A percentile compares a stretch with the other conserved stretches of the same genome.
Conservation (phyloP, 192 early-diverging fungal species). For the Umbelopsis sp. region DNA sequence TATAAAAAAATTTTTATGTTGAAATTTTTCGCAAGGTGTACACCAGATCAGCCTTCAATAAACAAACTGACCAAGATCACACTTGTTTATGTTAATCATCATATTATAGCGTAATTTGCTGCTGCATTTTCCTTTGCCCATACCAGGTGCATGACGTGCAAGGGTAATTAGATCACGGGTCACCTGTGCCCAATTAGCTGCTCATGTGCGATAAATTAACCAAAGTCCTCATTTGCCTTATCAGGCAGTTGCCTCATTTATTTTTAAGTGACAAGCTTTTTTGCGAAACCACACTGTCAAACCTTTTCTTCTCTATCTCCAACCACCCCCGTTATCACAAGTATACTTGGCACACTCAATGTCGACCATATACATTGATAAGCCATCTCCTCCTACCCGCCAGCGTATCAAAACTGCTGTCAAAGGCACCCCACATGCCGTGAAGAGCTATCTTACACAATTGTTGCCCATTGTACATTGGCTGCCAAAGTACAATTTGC, state of each 20-base stretch:
- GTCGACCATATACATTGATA: constrained; percentile 12
- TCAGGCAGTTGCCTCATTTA: neutral
- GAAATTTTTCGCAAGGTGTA: neutral
- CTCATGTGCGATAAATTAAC: constrained; percentile 3
- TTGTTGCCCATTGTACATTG: constrained; percentile 55
- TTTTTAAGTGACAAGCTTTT: neutral
- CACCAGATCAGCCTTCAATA: too few species aligned
- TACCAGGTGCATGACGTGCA: neutral
- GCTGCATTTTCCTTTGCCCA: neutral
- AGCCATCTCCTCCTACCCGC: neutral
- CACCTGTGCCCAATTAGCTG: constrained; percentile 16
- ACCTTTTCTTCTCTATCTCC: neutral
- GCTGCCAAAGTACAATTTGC: constrained; percentile 50
- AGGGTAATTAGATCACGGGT: neutral
- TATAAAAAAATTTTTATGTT: neutral
- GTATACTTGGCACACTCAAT: neutral
- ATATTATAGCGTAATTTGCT: too few species aligned
- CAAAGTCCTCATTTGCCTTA: neutral
- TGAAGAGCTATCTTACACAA: constrained; percentile 9
- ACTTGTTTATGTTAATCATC: too few species aligned
- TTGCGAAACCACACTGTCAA: neutral
- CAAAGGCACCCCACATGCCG: neutral
- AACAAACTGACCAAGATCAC: too few species aligned
- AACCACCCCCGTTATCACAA: too few species aligned
- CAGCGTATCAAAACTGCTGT: neutral